These are phyloP conservation scores for Elsinoe fawcettii DNA, from an alignment of 2,329 filamentous ascomycete genomes.

Conservation along the genomic window DNA sequence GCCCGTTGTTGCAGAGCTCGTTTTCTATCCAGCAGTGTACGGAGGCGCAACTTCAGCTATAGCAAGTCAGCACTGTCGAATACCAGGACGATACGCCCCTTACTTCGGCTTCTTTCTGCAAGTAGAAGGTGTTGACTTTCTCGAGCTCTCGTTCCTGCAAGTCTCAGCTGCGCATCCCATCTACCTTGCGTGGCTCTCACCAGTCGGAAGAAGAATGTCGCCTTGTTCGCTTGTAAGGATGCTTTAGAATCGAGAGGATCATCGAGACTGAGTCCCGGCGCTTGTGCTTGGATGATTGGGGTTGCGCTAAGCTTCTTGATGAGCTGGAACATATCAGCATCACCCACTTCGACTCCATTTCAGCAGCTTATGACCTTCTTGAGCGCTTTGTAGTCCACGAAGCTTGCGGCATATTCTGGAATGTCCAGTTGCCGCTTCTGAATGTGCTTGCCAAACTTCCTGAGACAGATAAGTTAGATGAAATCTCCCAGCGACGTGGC, in stretches of 20 bases:
- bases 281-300: conserved; percentile 68
- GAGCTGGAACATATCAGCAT: conserved; percentile 53
- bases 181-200: conserved; percentile 46
- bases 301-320: conserved; percentile 97
- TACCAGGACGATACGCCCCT: conserved; percentile 26
- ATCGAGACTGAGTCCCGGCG: conserved; percentile 27
- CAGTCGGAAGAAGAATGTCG: conserved; percentile 96
- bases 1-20: conserved; percentile 71
- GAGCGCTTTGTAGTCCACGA: conserved; percentile 97
- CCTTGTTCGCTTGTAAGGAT: conserved; percentile 90
- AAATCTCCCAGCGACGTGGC: too few relatives aligned
- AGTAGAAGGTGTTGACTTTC: conserved; percentile 95
- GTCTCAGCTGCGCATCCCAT: not conserved
- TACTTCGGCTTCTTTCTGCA: conserved; percentile 97
- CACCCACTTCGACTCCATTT: conserved; percentile 16
- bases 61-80: conserved; percentile 6
- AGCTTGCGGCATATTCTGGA: conserved; percentile 97
- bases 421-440: conserved; percentile 98
- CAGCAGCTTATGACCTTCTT: conserved; percentile 68
- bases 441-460: conserved; percentile 99
- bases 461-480: conserved; percentile 32
- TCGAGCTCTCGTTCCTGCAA: conserved; percentile 87
- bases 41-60: conserved; percentile 88
- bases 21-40: conserved; percentile 92
- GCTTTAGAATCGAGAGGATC: conserved; percentile 66